Base-by-base conservation (phyloP, 2,329 filamentous ascomycete genomes). In the Fusarium haematococcum region DNA sequence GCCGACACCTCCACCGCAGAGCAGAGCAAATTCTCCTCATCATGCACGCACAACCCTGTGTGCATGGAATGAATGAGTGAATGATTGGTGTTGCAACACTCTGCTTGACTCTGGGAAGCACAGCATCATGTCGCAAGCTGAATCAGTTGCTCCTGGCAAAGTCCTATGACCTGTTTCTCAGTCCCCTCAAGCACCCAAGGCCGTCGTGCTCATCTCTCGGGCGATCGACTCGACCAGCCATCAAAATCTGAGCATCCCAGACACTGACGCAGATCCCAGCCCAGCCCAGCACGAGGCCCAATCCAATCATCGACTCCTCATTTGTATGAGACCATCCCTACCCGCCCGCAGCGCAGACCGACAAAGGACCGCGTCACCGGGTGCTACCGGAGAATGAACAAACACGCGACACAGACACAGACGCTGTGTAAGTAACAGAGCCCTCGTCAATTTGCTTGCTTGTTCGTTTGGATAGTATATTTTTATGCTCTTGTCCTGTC, bases 1-100 rank as follows among this genome's bases (percentile, higher is more conserved):
- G 41, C 70, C 70, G 68, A 67, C 14, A 33, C 33, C 54, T 27
- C 35, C 56, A 41, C 56, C 20, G 8, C 32, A 48, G 25, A 25
- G 16, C 14, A 39, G 39, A 45, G 9, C 9, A 25, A 57, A 54
- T 54, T 54, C 27, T 54, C 48, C 48, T 54, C 35, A 20, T 37
- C 52, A 58, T 27, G 54, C 33, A 35, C 14, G 20, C 30, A 5
- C 30, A n/a, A 18, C 25, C 7, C 20, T 43, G 57, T 41, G 7
- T 48, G 25, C 23, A 48, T 48, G 23, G 43, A 48, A 48, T 45
- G 43, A 25, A 45, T 48, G 43, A 48, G 8, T 45, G 58, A 23
- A 35, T 61, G 58, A 48, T 61, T 61, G 60, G 60, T 32, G 27
- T 32, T 20, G 18, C 48, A 30, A n/a, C 48, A 43, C 32, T 52